phyloP scores from a whole-genome alignment of 1,139 yeast genomes.

The Hemisphaericaspora xylanilytica region DNA sequence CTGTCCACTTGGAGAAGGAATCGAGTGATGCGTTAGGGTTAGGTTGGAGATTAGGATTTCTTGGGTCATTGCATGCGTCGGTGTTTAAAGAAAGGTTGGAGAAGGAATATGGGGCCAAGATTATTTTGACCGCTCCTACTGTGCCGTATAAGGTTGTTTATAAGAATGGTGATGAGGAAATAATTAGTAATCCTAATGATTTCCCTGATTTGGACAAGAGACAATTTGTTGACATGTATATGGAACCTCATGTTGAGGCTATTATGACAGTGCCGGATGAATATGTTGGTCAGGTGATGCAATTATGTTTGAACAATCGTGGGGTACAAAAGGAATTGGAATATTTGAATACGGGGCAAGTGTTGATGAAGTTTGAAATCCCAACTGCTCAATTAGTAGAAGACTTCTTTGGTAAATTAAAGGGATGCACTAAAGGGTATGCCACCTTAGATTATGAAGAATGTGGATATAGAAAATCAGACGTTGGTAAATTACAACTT shows the following conservation, averaged over 20 bases:
- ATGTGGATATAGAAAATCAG: slow-evolving; percentile 77
- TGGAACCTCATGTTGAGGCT: slow-evolving; percentile 91
- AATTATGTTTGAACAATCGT: slow-evolving; percentile 78
- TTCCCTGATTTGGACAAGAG: slow-evolving; percentile 65
- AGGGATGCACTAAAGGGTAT: slow-evolving; percentile 87
- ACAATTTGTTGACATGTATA: slow-evolving; percentile 53
- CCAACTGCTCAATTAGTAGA: slow-evolving; percentile 91
- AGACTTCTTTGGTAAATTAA: slow-evolving; percentile 90
- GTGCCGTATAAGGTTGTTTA: slow-evolving; percentile 82
- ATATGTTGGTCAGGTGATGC: slow-evolving; percentile 81
- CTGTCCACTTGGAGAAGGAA: slow-evolving; percentile 85
- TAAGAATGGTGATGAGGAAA: slow-evolving; percentile 59
- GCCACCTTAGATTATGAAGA: slow-evolving; percentile 96
- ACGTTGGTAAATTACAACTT: slow-evolving; percentile 82
- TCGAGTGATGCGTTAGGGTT: slow-evolving; percentile 94
- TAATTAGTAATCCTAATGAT: slow-evolving; percentile 86
- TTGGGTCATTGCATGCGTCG: slow-evolving; percentile 93
- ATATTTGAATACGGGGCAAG: slow-evolving; percentile 79
- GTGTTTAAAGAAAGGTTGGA: slow-evolving; percentile 90
- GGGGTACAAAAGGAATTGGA: slow-evolving; percentile 81
- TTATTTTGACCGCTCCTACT: slow-evolving; percentile 92
- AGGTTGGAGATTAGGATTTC: slow-evolving; percentile 95
- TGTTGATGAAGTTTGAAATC: slow-evolving; percentile 69
- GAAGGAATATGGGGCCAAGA: slow-evolving; percentile 89
- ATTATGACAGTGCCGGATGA: slow-evolving; percentile 90